Evolutionary conservation across 2,329 filamentous ascomycete species (phyloP), one percentile per base, ranked within the genome.

Genomic region (Diaporthe destruens): DNA sequence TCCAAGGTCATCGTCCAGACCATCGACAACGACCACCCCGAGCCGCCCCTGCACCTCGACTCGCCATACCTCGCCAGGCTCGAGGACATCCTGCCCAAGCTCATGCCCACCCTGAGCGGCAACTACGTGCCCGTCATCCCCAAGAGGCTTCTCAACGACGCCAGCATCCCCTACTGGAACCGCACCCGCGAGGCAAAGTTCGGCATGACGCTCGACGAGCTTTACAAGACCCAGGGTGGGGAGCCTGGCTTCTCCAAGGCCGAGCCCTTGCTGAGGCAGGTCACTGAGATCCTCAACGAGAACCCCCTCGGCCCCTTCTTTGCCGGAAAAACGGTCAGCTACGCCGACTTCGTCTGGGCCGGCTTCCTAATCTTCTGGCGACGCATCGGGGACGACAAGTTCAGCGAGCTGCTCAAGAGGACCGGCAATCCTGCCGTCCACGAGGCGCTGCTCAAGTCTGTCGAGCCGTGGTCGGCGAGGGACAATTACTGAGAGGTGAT

Each of bases 251-350:
- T 87, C 85, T 80, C 84, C 16, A 79, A 79, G 0, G 86, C 85
- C 0, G 80, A 83, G 72, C 78, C 81, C 1, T 63, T 75, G 3
- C 25, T 87, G 11, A 75, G 76, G 9, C 78, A 82, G 57, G 76
- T 83, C 1, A 84, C 85, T 61, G 83, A 78, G 1, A 75, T 90
- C 69, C 77, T 93, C 74, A 86, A 86, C 76, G 87, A 90, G 80
- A 87, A 87, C 49, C 78, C 81, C 0, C 84, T 86, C 0, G 92
- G 92, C 0, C 88, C 89, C 0, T 93, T 89, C 78, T 89, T 93
- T 70, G 63, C 88, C 74, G 92, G 92, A 0, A 80, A 86, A 59
- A 85, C 84, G 73, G 81, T 85, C 5, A 84, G 84, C 49, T 92
- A 88, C 78, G 86, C 86, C 5, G 90, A 91, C 77, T 88, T 93